These are phyloP conservation scores for Monilinia fructigena DNA, from an alignment of 2,329 filamentous ascomycete species.

Conservation along the genomic window DNA sequence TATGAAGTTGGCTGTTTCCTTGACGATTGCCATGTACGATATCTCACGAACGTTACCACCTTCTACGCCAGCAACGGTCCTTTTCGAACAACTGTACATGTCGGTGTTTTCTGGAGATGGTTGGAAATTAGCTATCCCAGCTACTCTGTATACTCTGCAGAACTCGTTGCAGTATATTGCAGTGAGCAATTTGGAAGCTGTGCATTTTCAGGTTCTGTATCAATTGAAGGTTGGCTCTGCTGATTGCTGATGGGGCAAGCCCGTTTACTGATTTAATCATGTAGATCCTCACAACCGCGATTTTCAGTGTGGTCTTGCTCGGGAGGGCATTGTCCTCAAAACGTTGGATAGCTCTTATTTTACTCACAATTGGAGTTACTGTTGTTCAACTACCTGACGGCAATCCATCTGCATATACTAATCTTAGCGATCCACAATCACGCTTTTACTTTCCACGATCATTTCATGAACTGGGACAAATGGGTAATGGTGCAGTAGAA, in stretches of 20 bases:
- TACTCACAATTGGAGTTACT: constrained; percentile 78
- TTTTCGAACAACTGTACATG: constrained; percentile 76
- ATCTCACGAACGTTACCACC: constrained; percentile 74
- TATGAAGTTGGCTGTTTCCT: constrained; percentile 81
- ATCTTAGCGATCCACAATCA: constrained; percentile 59
- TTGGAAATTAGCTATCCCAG: constrained; percentile 92
- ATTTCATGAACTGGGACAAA: constrained; percentile 71
- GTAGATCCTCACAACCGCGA: constrained; percentile 78
- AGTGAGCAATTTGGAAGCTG: constrained; percentile 85
- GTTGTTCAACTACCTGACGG: constrained; percentile 77
- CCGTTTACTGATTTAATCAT: constrained; percentile 24
- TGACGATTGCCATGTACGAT: constrained; percentile 86
- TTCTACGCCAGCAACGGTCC: constrained; percentile 73
- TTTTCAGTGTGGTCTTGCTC: constrained; percentile 81
- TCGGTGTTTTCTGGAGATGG: constrained; percentile 86
- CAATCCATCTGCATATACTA: constrained; percentile 55
- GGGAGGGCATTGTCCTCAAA: constrained; percentile 66
- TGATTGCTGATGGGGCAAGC: not conserved
- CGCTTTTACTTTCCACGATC: constrained; percentile 71
- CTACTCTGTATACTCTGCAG: constrained; percentile 83
- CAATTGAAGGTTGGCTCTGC: constrained; percentile 72
- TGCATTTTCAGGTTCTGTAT: constrained; percentile 90
- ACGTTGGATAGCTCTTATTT: constrained; percentile 76
- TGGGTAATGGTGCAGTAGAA: constrained; percentile 52
- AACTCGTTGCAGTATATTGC: constrained; percentile 94